Evolutionary conservation across 2,329 filamentous ascomycete species (phyloP), one percentile per base, ranked within the genome.

Genomic region (Sarocladium oryzae): DNA sequence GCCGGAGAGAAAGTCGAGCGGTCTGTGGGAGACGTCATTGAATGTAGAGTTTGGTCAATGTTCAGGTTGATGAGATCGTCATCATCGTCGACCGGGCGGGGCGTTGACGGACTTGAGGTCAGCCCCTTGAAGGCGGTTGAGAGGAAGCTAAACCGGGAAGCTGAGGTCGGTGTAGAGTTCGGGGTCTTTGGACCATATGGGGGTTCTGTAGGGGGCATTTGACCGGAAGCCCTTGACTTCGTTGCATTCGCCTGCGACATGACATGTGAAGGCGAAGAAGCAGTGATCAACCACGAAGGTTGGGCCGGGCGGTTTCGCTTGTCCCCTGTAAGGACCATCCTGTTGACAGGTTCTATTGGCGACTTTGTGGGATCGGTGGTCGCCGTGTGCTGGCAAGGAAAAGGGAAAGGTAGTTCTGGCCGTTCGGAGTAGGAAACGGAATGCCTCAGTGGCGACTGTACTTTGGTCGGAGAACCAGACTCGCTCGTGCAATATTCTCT

Each of bases 41-140:
- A 77, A 54, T 77, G 82, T 11, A 85, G 70, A 0, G 75, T 74
- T 1, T 73, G 62, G 28, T 78, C 73, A 35, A 85, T 70, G 58
- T 84, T 72, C 46, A 85, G 66, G 48, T 71, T 72, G 57, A 75
- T 72, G 5, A 83, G 70, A 53, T 82, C 77, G 54, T 84, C 79
- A 51, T 76, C 67, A 21, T 61, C 65, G 13, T 58, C 62, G 30
- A 57, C 56, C 9, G 61, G n/a, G 20, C 58, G 52, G 20, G 57
- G 53, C 9, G 56, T 56, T 16, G 57, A 35, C 54, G 51, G 52
- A 30, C 58, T 51, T 10, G 54, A 56, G 20, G 57, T 40, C 54
- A 51, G 51, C 20, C 60, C 58, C 52, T 61, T 72, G 40, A 76
- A 69, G 61, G 77, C 67, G 48, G 71, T 68, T 2, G 74, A 71